A percentile compares a stretch with the other conserved stretches of the same genome.
Evolutionary conservation across 2,329 filamentous ascomycete species (phyloP).

Genomic region (Trichoderma semiorbis): DNA sequence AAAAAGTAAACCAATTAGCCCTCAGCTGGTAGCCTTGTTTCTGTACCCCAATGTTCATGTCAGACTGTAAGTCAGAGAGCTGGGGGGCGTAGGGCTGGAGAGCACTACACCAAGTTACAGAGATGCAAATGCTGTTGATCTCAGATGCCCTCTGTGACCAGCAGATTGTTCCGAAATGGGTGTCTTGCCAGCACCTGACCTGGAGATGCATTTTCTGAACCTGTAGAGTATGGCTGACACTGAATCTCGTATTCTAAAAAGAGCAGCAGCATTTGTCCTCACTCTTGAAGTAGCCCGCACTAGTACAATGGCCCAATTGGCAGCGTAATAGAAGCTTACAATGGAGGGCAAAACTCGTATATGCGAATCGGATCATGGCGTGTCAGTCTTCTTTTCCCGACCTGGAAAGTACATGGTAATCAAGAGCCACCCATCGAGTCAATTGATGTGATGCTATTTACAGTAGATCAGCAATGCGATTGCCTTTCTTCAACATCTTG

Average conservation of each 20-base stretch:
- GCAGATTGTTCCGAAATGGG: neutral
- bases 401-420: neutral
- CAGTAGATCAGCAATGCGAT: neutral
- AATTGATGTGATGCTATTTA: neutral
- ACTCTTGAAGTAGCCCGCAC: neutral
- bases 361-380: accelerated
- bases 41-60: neutral
- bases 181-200: neutral
- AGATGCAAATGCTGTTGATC: neutral
- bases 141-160: neutral
- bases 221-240: neutral
- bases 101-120: neutral
- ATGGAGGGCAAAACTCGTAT: neutral
- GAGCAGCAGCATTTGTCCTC: neutral
- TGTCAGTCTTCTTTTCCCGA: neutral
- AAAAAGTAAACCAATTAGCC: neutral
- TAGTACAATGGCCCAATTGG: neutral
- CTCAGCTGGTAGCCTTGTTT: neutral
- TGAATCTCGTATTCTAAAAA: neutral
- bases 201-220: neutral
- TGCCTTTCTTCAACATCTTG: neutral
- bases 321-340: neutral
- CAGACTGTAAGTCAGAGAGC: neutral
- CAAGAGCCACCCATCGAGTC: neutral
- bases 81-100: neutral